Conservation (phyloP, 108 stramenopile genomes). For the Fragilaria crotonensis region DNA sequence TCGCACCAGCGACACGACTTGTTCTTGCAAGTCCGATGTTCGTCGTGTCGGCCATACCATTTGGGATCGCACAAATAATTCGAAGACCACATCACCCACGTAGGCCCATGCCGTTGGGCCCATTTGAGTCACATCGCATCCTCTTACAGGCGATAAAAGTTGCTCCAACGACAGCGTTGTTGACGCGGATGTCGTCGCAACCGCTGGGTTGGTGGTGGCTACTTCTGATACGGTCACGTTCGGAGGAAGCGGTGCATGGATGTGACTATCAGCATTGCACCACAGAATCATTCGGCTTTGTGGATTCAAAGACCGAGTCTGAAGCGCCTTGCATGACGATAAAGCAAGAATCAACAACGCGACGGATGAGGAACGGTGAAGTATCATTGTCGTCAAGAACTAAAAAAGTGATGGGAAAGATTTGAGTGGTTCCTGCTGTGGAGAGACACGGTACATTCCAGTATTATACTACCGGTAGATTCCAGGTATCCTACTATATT, state of each 20-base stretch:
- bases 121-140: slow-evolving; percentile 55
- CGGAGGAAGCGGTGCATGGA: neutral
- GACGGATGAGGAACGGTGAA: neutral
- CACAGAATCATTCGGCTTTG: neutral
- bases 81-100: slow-evolving; percentile 78
- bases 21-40: slow-evolving; percentile 64
- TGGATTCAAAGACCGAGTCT: neutral
- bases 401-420: too few relatives aligned
- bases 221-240: too few relatives aligned
- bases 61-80: slow-evolving; percentile 67
- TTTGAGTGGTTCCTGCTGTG: too few relatives aligned
- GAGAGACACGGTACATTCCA: too few relatives aligned
- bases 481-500: too few relatives aligned
- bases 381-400: too few relatives aligned
- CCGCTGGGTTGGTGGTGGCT: too few relatives aligned
- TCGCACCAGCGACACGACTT: slow-evolving; percentile 61
- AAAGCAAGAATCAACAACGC: neutral
- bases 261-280: neutral
- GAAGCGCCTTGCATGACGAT: neutral
- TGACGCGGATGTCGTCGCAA: too few relatives aligned
- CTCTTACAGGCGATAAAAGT: slow-evolving; percentile 14
- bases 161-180: too few relatives aligned
- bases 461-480: too few relatives aligned
- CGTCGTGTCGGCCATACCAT: slow-evolving; percentile 73
- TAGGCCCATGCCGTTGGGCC: slow-evolving; percentile 75